Evolutionary conservation across 441 rosid genomes (phyloP), one percentile per base, ranked within the genome.

Genomic region (Adansonia rubrostipa): DNA sequence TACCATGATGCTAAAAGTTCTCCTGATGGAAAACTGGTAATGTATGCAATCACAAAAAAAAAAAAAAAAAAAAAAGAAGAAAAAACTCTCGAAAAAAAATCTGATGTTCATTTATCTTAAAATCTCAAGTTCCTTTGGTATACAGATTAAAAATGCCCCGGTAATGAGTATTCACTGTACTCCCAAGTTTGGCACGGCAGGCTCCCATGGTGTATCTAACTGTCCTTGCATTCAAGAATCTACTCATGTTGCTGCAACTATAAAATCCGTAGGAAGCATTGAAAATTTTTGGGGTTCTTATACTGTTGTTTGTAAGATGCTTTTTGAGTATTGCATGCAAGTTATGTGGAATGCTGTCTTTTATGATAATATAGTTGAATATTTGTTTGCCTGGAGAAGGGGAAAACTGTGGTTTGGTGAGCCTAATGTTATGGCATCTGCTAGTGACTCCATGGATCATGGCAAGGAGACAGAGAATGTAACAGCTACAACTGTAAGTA

Each of bases 331-430:
- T 84, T 91, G 90, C 89, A 90, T 90, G 95, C 93, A 89, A 88
- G 93, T 91, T 77, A 83, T 87, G 84, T 96, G 98, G 98, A 94
- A 96, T 84, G 93, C 95, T 82, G 92, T 91, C 76, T 91, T 92
- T 88, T 87, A 91, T 84, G 98, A 96, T 81, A 78, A 80, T 74
- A 77, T 94, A 76, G 89, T 82, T 45, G 87, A 89, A 54, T 89
- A 81, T 86, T 73, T 84, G 61, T 80, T 85, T 80, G 79, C 86
- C 74, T 96, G 99, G 99, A 86, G 97, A 80, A 89, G 84, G 80
- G 81, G 82, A 64, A 93, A 86, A 84, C 84, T 89, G 66, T 96
- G 99, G 98, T 88, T 75, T 82, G 84, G 77, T 70, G 85, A 71
- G 82, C 84, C 93, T 14, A 74, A 75, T 73, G 65, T 54, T 58